Evolutionary conservation across 306 rosid species (phyloP), one percentile per base, ranked within the genome.

Genomic region (Macrotyloma uniflorum): DNA sequence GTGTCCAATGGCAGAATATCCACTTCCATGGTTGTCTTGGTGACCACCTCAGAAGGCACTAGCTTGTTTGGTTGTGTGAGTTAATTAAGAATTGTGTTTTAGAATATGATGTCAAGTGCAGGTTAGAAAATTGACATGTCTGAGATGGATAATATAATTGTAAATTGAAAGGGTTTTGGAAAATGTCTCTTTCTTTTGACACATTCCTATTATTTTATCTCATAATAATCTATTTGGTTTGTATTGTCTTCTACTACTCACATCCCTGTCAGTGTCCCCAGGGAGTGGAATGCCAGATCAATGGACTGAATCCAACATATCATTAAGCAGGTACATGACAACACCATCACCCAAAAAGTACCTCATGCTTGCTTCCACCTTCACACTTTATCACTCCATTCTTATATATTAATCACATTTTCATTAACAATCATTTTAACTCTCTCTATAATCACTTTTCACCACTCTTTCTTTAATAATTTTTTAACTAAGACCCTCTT

Each of bases 211-310:
- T 79, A 46, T 55, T 53, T 53, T 74, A 46, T 50, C 32, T 30
- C 38, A 50, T 28, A 50, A 79, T 79, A 68, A 79, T 76, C 32
- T 32, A 82, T 82, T 89, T 82, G 83, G 67, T 83, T 72, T 4
- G 5, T 32, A 67, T 86, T 88, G 97, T 91, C 92, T 83, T 65
- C 80, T 86, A 64, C 82, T 78, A 89, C 93, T 91, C 87, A 88
- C 89, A 85, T 91, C 90, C 18, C 83, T 74, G 49, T 89, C 97
- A 70, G 0, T 77, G 81, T 67, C 70, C 43, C 8, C 18, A 85
- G 79, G 85, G 78, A 87, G 96, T 85, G 93, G 90, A 86, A 85
- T 87, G 84, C 90, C 93, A 86, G 88, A 82, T 91, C 89, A 87
- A 84, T 72, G 81, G 86, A 80, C 74, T 65, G 71, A 88, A 68